A percentile compares a stretch with the other conserved stretches of the same genome.
These are phyloP conservation scores for Eucalyptus fibrosa DNA, from an alignment of 345 rosid genomes.

Conservation along the genomic window DNA sequence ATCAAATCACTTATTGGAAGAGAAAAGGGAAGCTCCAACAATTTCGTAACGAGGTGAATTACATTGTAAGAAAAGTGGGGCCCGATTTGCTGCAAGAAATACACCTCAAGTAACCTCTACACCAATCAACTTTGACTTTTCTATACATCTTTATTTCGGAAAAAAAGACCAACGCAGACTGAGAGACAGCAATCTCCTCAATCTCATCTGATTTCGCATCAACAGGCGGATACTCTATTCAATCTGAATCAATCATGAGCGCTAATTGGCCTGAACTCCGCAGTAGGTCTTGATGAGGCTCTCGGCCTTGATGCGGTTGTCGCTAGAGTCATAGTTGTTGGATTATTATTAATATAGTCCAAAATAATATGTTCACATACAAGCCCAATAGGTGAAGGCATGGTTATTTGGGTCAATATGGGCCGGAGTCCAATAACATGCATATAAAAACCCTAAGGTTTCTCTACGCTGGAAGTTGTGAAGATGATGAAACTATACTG, in stretches of 20 bases:
- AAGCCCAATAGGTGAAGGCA: too few species aligned
- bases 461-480: rapidly evolving
- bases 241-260: not conserved
- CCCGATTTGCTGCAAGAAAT: not conserved
- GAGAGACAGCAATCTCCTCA: not conserved
- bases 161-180: not conserved
- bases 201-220: not conserved
- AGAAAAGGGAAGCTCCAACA: not conserved
- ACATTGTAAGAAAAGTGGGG: not conserved
- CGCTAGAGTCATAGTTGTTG: not conserved
- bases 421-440: too few species aligned
- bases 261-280: not conserved
- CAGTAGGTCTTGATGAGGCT: not conserved
- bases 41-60: not conserved
- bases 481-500: too few species aligned
- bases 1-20: not conserved
- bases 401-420: too few species aligned
- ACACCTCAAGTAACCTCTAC: not conserved
- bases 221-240: not conserved
- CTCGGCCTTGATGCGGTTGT: not conserved
- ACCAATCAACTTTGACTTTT: not conserved
- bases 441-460: too few species aligned
- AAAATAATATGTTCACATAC: too few species aligned
- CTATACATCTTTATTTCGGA: not conserved
- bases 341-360: too few species aligned